phyloP scores from a whole-genome alignment of 75 land plant genomes.

The Pseudotsuga menziesii region DNA sequence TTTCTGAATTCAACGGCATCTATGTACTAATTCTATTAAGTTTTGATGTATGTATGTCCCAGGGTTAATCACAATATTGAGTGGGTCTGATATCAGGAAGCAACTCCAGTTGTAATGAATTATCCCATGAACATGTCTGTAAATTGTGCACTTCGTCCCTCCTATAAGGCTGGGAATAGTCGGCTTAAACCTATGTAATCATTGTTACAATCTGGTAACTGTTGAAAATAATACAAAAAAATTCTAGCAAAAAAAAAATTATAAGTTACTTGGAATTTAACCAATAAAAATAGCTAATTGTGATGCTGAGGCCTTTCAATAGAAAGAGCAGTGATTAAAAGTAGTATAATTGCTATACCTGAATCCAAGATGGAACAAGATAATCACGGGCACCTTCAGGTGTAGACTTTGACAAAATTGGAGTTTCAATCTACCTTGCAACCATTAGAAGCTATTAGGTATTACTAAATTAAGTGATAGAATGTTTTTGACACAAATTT shows the following conservation, averaged over 20 bases:
- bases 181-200: no score
- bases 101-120: no score
- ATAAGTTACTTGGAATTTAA: background rate
- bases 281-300: background rate
- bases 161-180: no score
- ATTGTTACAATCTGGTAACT: background rate
- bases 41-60: no score
- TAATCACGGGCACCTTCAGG: slow-evolving; percentile 99
- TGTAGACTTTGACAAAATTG: slow-evolving; percentile 88
- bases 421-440: slow-evolving; percentile 91
- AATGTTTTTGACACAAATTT: background rate
- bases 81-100: no score
- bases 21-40: no score
- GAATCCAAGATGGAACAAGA: slow-evolving; percentile 93
- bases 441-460: slow-evolving; percentile 20
- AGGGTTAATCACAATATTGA: no score
- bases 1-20: no score
- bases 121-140: no score
- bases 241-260: background rate
- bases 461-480: background rate
- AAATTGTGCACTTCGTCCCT: no score
- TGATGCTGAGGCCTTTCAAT: background rate
- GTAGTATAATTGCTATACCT: slow-evolving; percentile 38
- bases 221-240: background rate
- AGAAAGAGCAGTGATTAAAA: background rate